Conservation (phyloP, 768 basidiomycete species). For the Lactarius hengduanensis region DNA sequence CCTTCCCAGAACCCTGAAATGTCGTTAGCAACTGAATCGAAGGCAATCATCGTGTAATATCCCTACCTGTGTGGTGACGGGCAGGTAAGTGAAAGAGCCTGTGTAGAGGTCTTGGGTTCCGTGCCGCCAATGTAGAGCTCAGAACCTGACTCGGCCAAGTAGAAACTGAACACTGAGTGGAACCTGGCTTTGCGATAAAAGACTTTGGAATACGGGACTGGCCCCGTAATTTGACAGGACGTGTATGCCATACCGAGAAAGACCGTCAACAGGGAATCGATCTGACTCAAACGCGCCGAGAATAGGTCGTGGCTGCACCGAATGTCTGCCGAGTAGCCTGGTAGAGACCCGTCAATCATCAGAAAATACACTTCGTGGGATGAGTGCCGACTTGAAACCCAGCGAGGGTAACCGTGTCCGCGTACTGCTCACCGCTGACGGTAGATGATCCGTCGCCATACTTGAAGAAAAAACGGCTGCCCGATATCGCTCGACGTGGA, state of each 20-base stretch:
- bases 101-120: slow-evolving; percentile 18
- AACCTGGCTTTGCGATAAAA: slow-evolving; percentile 40
- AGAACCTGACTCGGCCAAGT: slow-evolving; percentile 42
- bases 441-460: slow-evolving; percentile 44
- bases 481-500: slow-evolving; percentile 30
- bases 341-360: slow-evolving; percentile 3
- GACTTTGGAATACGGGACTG: slow-evolving; percentile 39
- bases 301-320: slow-evolving; percentile 45
- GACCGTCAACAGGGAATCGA: slow-evolving; percentile 40
- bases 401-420: slow-evolving; percentile 43
- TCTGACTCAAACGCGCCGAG: slow-evolving; percentile 32
- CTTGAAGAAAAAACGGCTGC: slow-evolving; percentile 33
- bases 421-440: slow-evolving; percentile 42
- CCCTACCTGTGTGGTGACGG: slow-evolving; percentile 7
- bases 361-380: background rate
- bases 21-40: slow-evolving; percentile 33
- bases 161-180: slow-evolving; percentile 48
- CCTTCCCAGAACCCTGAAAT: slow-evolving; percentile 26
- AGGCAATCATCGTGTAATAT: slow-evolving; percentile 13
- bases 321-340: slow-evolving; percentile 43
- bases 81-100: slow-evolving; percentile 18
- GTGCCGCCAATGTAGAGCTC: slow-evolving; percentile 34
- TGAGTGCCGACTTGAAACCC: slow-evolving; percentile 32
- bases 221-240: slow-evolving; percentile 31
- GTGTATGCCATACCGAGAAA: slow-evolving; percentile 42